A percentile compares a stretch with the other conserved stretches of the same genome.
Conservation (phyloP, 305 asterid species). For the Coffea humblotiana region DNA sequence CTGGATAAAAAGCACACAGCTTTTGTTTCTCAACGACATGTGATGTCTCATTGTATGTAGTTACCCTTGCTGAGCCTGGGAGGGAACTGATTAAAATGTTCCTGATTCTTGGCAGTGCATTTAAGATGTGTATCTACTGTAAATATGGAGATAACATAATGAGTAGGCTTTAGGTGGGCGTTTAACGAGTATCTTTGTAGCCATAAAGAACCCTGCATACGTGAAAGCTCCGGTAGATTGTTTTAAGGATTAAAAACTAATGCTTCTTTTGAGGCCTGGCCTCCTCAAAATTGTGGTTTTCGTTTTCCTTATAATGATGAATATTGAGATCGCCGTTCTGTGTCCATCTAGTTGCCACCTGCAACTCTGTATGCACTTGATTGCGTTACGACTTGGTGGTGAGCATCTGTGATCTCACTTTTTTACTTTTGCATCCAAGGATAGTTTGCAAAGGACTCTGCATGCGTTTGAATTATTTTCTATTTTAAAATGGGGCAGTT, state of each 20-base stretch:
- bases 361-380: background rate
- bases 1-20: background rate
- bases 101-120: slow-evolving; percentile 88
- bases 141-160: slow-evolving; percentile 69
- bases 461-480: background rate
- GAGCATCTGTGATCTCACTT: background rate
- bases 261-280: background rate
- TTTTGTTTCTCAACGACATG: background rate
- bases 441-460: background rate
- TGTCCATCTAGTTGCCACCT: background rate
- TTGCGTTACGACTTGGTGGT: background rate
- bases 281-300: background rate
- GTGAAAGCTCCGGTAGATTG: slow-evolving; percentile 1
- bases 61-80: background rate
- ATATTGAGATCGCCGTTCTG: background rate
- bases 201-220: slow-evolving; percentile 61
- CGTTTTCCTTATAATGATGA: background rate
- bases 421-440: background rate
- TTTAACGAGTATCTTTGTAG: slow-evolving; percentile 37
- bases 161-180: slow-evolving; percentile 66
- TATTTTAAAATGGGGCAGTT: background rate
- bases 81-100: slow-evolving; percentile 22
- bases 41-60: background rate
- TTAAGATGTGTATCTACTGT: slow-evolving; percentile 63
- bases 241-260: no score